Evolutionary conservation across 257 asterid species (phyloP), one percentile per base, ranked within the genome.

Genomic region (Nicotiana sylvestris): DNA sequence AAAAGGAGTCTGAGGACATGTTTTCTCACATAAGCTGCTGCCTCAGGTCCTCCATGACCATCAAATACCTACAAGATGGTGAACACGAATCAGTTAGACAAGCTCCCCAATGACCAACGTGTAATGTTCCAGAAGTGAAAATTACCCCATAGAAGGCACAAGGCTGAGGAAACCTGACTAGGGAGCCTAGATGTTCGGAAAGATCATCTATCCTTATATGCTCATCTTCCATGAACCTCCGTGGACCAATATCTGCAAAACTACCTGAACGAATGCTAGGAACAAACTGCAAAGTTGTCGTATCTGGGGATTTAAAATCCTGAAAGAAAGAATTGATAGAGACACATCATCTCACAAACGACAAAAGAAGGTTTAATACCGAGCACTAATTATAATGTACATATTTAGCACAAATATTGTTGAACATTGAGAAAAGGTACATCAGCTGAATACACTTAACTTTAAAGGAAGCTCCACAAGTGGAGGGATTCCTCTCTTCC

Each of bases 41-140:
- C 98, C 85, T 93, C 98, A 30, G 98, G 89, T 33, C 98, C 98
- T 76, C 98, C 98, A 76, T 93, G 98, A 18, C 98, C 98, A 86
- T 93, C 97, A 87, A 93, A 93, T 46, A 92, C 85, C 97, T 92
- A 61, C 7, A 82, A 78, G 27, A 58, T 18, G 18, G n/a, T 18
- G 29, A 58, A 25, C 39, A 46, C 7, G 3, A 72, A 46, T 72
- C 61, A 46, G 76, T 29, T 58, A 58, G 64, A 58, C 64, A 18
- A 29, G 72, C 64, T n/a, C 79, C 27, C 39, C 25, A 72, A 46
- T 1, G 61, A 46, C 79, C 0, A 46, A 8, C 0, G 51, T 46
- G 10, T 43, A 72, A 25, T 25, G 37, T 46, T n/a, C 37, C 79
- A 72, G 25, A 17, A 72, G 30, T 49, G 30, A 35, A 29, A 87